Base-by-base conservation (phyloP, 768 basidiomycete species). In the Rhizopogon vinicolor region DNA sequence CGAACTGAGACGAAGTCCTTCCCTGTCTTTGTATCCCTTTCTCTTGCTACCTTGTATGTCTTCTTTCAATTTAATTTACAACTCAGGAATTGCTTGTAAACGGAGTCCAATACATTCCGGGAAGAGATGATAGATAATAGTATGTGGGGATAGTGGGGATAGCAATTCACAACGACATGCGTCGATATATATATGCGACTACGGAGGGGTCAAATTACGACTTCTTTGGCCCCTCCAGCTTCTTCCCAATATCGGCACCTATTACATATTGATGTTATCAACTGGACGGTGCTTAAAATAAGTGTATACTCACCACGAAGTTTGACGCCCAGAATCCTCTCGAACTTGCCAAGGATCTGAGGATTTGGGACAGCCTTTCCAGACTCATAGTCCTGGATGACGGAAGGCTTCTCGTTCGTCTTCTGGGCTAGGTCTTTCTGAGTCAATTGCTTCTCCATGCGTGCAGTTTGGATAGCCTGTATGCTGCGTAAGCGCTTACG, bases 391-490 rank as follows among this genome's bases (percentile, higher is more conserved):
- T 94, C 93, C 69, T 92, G 89, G 37, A 93, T 74, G 50, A 93
- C 77, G 46, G 88, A 87, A 31, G 89, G 91, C 71, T 94, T 95
- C 75, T 94, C 93, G 69, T 97, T 98, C 65, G 94, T 84, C 77
- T 91, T 92, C 67, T 87, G 86, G 10, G 94, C 95, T 40, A 96
- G 75, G 48, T 96, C 93, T 73, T 95, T 96, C 72, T 98, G 95
- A 9, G 93, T 87, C 51, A 94, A 66, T 62, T 87, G 80, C 68
- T 86, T 80, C 25, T 86, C 92, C 75, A 80, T 75, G 54, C 95
- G 89, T 42, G 85, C 91, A 14, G 79, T 76, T 70, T 90, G 85
- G 60, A 98, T 92, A 3, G 93, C 91, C 84, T 92, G 64, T 58
- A 64, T 61, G 44, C 42, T 58, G 33, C 58, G 52, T 31, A 44